Conservation (phyloP, 1,284 basidiomycete genomes). For the Sporisorium scitamineum region DNA sequence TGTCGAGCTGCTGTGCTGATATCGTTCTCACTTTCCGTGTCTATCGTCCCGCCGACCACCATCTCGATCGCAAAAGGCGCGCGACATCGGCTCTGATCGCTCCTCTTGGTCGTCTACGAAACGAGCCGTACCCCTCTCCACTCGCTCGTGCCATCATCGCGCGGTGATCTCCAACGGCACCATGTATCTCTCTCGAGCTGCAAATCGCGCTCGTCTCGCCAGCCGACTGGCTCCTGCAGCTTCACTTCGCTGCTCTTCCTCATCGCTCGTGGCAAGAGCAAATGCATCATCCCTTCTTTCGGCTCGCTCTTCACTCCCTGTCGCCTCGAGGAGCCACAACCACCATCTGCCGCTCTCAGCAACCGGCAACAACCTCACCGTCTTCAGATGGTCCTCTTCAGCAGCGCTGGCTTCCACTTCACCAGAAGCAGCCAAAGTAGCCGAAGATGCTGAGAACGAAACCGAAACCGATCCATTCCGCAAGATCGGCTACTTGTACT, state of each 20-base stretch:
- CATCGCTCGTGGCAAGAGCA: constrained; percentile 2
- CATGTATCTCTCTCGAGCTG: constrained; percentile 28
- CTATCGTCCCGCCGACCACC: neutral
- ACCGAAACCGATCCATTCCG: constrained; percentile 50
- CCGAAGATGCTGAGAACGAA: constrained; percentile 42
- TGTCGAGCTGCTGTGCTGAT: neutral
- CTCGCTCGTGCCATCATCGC: no score
- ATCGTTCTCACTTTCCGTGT: no score
- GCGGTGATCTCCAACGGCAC: constrained; percentile 2
- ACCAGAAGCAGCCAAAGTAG: constrained; percentile 49
- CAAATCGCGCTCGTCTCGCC: neutral
- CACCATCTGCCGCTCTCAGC: neutral
- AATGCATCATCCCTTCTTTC: constrained; percentile 9
- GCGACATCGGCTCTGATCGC: neutral
- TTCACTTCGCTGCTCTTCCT: neutral
- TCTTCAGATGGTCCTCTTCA: constrained; percentile 34
- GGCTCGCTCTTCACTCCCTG: neutral
- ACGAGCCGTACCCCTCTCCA: neutral
- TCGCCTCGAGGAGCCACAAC: neutral
- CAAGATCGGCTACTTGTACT: constrained; percentile 58
- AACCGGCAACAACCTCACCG: neutral
- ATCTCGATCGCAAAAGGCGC: neutral
- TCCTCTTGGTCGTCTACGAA: neutral
- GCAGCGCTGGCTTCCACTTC: constrained; percentile 43
- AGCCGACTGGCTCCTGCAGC: neutral